Evolutionary conservation across 495 filamentous ascomycete species (phyloP), one percentile per base, ranked within the genome.

Genomic region (Neurospora sp.): DNA sequence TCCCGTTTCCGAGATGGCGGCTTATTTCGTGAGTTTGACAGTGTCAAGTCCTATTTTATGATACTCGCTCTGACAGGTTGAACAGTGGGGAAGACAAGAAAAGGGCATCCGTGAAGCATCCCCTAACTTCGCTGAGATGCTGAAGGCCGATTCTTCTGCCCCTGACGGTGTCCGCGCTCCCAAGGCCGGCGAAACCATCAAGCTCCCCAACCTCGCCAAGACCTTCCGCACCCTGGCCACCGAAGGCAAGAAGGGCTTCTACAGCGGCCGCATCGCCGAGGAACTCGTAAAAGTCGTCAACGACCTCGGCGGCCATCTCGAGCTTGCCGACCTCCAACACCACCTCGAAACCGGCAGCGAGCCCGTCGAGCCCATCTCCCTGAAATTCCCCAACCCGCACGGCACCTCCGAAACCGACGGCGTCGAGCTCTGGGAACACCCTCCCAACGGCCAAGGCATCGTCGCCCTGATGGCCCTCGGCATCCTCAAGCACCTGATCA

Each of bases 361-460:
- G 78, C 86, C 91, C 61, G 90, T 92, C 3, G 90, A 93, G 20
- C 88, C 96, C 12, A 94, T 98, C 77, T 93, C 91, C 0, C 85
- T 95, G 42, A 86, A 89, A 41, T 95, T 96, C 82, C 87, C 84
- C 14, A 91, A 90, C 4, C 87, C 88, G 74, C 78, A 27, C 10
- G 85, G 85, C 71, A 31, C 76, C 9, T 35, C 70, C 35, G 35
- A 41, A 38, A 72, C 22, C 44, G 73, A 65, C 40, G 77, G 79
- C 42, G 53, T 97, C 22, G 89, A 96, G 76, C 79, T 99, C 2
- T 98, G 94, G 94, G 96, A 99, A 75, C 94, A 97, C 81, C 93
- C 96, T 45, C 96, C 96, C n/a, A 98, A 98, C 82, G 94, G 96
- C 0, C 96, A 99, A 81, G 96, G 96, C 12, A 91, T 99, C 74